These are phyloP conservation scores for Iberis pinnata DNA, from an alignment of 345 rosid species.

Conservation along the genomic window DNA sequence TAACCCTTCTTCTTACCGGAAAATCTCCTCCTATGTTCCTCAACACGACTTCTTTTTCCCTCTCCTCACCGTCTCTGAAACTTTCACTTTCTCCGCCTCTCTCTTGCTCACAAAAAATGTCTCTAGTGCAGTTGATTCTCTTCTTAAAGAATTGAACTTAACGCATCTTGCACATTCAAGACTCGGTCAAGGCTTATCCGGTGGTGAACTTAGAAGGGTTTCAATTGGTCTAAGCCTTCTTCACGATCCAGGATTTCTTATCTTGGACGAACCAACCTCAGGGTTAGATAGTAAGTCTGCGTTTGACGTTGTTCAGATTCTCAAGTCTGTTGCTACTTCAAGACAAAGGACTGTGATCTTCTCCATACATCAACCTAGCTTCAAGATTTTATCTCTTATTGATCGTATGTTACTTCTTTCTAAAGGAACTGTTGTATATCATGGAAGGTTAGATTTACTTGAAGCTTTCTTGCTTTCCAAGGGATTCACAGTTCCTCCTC, in stretches of 20 bases:
- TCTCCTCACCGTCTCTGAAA: conserved; percentile 70
- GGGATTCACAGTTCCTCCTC: conserved; percentile 74
- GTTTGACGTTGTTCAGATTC: conserved; percentile 59
- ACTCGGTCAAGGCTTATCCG: conserved; percentile 53
- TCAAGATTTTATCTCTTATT: conserved; percentile 69
- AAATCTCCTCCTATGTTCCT: conserved; percentile 86
- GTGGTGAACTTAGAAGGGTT: conserved; percentile 78
- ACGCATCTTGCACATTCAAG: conserved; percentile 51
- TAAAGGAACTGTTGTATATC: conserved; percentile 69
- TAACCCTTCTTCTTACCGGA: conserved; percentile 72
- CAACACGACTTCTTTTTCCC: conserved; percentile 74
- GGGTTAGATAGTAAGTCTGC: conserved; percentile 90
- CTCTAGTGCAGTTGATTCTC: conserved; percentile 36
- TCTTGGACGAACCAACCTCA: conserved; percentile 93
- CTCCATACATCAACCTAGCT: conserved; percentile 93
- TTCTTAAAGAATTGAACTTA: conserved; percentile 55
- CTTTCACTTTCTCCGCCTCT: conserved; percentile 61
- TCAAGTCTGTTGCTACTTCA: conserved; percentile 52
- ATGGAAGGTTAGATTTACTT: conserved; percentile 55
- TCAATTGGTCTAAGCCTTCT: conserved; percentile 82
- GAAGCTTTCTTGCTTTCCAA: conserved; percentile 44
- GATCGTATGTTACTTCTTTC: conserved; percentile 57
- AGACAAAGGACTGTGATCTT: conserved; percentile 61
- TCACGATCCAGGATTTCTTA: conserved; percentile 70
- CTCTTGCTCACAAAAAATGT: conserved; percentile 44